Evolutionary conservation across 371 early-diverging fungal genomes (phyloP), one percentile per base, ranked within the genome.

Genomic region (Gilbertella persicaria): DNA sequence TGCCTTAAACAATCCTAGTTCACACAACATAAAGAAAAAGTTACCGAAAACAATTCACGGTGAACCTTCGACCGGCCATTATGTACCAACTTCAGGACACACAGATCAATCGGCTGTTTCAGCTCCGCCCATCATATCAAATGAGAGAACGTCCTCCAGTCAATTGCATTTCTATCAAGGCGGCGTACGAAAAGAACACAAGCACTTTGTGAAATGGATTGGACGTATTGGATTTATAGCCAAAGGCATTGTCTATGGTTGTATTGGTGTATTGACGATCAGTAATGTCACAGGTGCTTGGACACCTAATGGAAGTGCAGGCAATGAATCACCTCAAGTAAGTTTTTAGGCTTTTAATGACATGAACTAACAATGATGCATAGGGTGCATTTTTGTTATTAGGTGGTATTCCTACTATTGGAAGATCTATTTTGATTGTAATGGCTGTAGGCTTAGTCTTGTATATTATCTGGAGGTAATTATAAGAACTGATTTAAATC

Each of bases 401-500:
- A 9, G 78, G 78, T 5, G 74, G 74, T 23, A 66, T 69, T 46
- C 75, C 75, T 10, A 42, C 58, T 0, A 43, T 73, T 33, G 78
- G 78, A 14, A 51, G 69, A 58, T 54, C 71, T 3, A 55, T 73
- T 20, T 46, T 77, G 14, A 59, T 77, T 25, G 58, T 71, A 1
- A 73, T 77, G 72, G 74, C 74, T 2, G 50, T 73, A 26, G 78
- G 78, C 7, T 54, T 74, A 12, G 21, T 60, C 12, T 58, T 69
- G n/a, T 78, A 77, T 44, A 71, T 77, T 35, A 41, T 69, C 19
- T 77, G 78, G 78, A 67, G 73, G 72, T 71, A 62, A 50, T 45
- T 2, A 23, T 21, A 19, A 19, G 1, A 40, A 19, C 19, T 10
- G 3, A 14, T 12, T 37, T 39, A 14, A 4, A 30, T 29, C 0